Conservation (phyloP, 1,284 basidiomycete species). For the Golubevia pallescens region DNA sequence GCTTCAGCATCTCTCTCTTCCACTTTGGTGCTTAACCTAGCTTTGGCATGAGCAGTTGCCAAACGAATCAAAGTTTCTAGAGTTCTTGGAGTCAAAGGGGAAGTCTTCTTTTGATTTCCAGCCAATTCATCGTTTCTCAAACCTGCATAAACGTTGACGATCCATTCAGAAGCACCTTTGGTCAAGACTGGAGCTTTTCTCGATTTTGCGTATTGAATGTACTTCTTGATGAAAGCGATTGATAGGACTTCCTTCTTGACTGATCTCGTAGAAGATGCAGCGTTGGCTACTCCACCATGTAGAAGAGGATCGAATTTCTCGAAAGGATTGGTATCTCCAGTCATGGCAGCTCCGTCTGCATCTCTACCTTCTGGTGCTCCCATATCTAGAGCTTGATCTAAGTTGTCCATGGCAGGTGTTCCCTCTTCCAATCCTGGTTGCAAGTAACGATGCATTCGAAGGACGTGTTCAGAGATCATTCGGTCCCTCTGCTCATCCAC, state of each 20-base stretch:
- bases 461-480: conserved; percentile 93
- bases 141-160: conserved; percentile 88
- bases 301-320: conserved; percentile 96
- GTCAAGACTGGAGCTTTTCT: conserved; percentile 76
- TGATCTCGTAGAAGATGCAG: conserved; percentile 5
- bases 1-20: conserved; percentile 84
- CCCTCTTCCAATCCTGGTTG: conserved; percentile 92
- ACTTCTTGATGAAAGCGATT: conserved; percentile 96
- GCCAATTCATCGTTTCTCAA: conserved; percentile 91
- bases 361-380: conserved; percentile 45
- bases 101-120: conserved; percentile 91
- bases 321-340: conserved; percentile 65
- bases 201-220: conserved; percentile 95
- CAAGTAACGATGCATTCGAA: conserved; percentile 95
- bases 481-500: conserved; percentile 94
- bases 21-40: conserved; percentile 83
- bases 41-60: conserved; percentile 95
- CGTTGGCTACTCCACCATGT: conserved; percentile 71
- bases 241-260: conserved; percentile 80
- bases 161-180: conserved; percentile 91
- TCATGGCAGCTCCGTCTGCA: conserved; percentile 37
- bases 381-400: conserved; percentile 68
- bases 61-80: conserved; percentile 98
- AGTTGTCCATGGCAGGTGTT: conserved; percentile 81
- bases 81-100: conserved; percentile 96